phyloP scores from a whole-genome alignment of 306 rosid genomes.

The Corylus heterophylla region DNA sequence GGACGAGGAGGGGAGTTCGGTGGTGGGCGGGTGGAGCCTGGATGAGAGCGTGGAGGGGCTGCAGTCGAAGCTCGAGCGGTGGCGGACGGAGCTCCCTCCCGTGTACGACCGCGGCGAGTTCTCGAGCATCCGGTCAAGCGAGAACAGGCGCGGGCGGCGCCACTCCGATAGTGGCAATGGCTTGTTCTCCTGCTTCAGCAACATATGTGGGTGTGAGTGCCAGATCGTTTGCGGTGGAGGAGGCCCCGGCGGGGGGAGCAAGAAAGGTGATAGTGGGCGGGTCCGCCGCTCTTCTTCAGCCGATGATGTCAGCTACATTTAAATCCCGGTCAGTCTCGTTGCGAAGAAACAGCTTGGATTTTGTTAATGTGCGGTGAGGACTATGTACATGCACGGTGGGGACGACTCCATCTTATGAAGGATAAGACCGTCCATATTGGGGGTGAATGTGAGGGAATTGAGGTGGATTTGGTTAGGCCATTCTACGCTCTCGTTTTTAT shows the following conservation, averaged over 20 bases:
- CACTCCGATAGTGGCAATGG: conserved; percentile 55
- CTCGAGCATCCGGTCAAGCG: conserved; percentile 33
- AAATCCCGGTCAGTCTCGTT: conserved; percentile 2
- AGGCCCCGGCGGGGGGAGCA: conserved; percentile 12
- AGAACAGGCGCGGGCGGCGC: conserved; percentile 37
- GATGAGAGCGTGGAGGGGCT: conserved; percentile 69
- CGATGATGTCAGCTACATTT: conserved; percentile 35
- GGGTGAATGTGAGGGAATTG: not conserved
- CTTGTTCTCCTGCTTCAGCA: conserved; percentile 88
- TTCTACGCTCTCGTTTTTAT: not conserved
- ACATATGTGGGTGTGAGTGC: conserved; percentile 82
- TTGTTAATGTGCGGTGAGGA: not conserved
- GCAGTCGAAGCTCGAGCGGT: conserved; percentile 77
- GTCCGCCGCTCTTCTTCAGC: conserved; percentile 40
- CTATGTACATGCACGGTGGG: not conserved
- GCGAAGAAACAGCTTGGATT: not conserved
- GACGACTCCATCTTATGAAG: not conserved
- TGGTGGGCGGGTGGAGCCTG: conserved; percentile 60
- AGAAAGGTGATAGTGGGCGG: conserved; percentile 26
- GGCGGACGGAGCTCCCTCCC: conserved; percentile 72
- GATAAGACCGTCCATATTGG: not conserved
- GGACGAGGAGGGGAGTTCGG: conserved; percentile 59
- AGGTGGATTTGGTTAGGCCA: conserved; percentile 5
- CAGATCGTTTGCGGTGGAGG: conserved; percentile 80
- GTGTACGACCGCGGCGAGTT: conserved; percentile 58